Evolutionary conservation across 331 rosid genomes (phyloP), one percentile per base, ranked within the genome.

Genomic region (Arachis monticola): DNA sequence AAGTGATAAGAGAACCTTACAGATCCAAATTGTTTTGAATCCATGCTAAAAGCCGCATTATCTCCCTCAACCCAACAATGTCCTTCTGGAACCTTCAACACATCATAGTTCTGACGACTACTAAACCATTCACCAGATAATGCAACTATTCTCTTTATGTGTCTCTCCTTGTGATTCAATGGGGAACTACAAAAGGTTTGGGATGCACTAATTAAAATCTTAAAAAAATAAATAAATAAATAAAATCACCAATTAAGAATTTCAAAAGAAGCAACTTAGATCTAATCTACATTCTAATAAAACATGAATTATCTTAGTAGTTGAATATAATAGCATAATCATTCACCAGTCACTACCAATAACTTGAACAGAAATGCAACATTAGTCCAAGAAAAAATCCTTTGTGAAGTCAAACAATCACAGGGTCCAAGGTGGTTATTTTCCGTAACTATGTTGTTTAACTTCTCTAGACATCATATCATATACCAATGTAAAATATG

Each of bases 51-150:
- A 70, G 85, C 80, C 22, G 89, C 44, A 61, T 92, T 95, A 83
- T 90, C 97, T 55, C 97, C 99, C 86, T 92, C 92, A 5, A 95
- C 97, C 99, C 99, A 95, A 72, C 97, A 92, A 70, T 81, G 97
- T 57, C 99, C 99, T 47, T 77, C 80, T 11, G 96, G 92, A 83
- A 95, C 60, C 80, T 73, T 84, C 62, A 82, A 30, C 60, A 86
- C 91, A 46, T 92, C 93, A 27, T 74, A 47, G 74, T 83, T 77
- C 59, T 82, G 88, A 59, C 72, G 81, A 55, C 70, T 77, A 45
- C 90, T 93, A 64, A 76, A 74, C 97, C 97, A 90, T 71, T 92
- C 97, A 30, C 89, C 96, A 57, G 96, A 93, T 75, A 95, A 92
- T 67, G 88, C 96, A 75, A 75, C 85, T 82, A 95, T 86, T 84